These are phyloP conservation scores for Tripterygium wilfordii DNA, from an alignment of 177 flowering plant genomes.

Conservation along the genomic window DNA sequence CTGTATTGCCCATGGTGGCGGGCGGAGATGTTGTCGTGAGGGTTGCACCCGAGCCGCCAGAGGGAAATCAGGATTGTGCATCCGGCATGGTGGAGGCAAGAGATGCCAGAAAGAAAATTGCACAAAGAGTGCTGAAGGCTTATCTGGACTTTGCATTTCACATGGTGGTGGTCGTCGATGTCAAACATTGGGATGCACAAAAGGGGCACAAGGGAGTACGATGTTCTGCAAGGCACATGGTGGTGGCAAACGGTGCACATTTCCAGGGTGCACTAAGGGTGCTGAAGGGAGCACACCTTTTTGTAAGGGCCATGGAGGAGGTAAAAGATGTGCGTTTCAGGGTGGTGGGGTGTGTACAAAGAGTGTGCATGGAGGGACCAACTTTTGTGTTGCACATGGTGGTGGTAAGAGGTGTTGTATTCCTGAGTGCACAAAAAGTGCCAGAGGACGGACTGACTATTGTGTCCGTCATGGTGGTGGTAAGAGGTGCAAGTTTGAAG, in stretches of 20 bases:
- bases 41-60: slow-evolving; percentile 77
- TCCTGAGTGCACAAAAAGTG: slow-evolving; percentile 81
- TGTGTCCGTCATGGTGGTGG: slow-evolving; percentile 96
- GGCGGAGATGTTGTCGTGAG: slow-evolving; percentile 69
- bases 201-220: slow-evolving; percentile 94
- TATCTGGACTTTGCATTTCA: slow-evolving; percentile 87
- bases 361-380: slow-evolving; percentile 90
- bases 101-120: slow-evolving; percentile 77
- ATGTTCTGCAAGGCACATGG: slow-evolving; percentile 93
- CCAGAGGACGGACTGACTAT: slow-evolving; percentile 75
- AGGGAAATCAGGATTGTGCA: slow-evolving; percentile 83
- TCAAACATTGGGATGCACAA: slow-evolving; percentile 53
- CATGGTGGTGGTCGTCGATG: slow-evolving; percentile 94
- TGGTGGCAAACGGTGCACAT: slow-evolving; percentile 81
- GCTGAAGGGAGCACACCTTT: slow-evolving; percentile 92
- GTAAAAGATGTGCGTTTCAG: slow-evolving; percentile 69
- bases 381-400: slow-evolving; percentile 86
- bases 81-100: slow-evolving; percentile 92
- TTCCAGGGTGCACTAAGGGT: slow-evolving; percentile 71
- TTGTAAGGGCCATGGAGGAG: too few species aligned
- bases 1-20: slow-evolving; percentile 81
- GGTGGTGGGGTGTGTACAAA: slow-evolving; percentile 75
- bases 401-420: slow-evolving; percentile 87
- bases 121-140: slow-evolving; percentile 90
- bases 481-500: slow-evolving; percentile 68